These are phyloP conservation scores for Melanomma pulvis-pyrius DNA, from an alignment of 495 filamentous ascomycete species.

Conservation along the genomic window DNA sequence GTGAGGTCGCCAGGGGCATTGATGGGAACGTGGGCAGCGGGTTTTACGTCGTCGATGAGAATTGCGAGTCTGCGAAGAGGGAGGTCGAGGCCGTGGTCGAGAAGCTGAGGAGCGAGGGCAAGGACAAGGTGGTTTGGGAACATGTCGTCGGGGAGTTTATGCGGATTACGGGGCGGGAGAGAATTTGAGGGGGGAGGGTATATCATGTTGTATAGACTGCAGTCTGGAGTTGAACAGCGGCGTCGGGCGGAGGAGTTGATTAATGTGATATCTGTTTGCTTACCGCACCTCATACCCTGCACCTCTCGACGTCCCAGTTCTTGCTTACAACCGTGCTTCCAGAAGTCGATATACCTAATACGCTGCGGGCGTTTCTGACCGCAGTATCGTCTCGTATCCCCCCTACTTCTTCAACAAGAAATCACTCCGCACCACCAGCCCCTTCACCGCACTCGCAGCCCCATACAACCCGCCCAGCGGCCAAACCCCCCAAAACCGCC, in stretches of 20 bases:
- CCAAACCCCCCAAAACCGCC: slow-evolving; percentile 2
- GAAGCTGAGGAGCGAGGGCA: slow-evolving; percentile 16
- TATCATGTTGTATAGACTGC: no score
- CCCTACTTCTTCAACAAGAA: slow-evolving; percentile 25
- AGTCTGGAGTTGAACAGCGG: background rate
- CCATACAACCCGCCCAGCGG: slow-evolving; percentile 27
- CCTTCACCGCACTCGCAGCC: slow-evolving; percentile 25
- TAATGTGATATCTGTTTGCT: background rate
- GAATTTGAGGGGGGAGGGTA: slow-evolving; percentile 1
- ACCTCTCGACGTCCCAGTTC: no score
- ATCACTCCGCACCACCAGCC: slow-evolving; percentile 15
- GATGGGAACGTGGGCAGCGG: slow-evolving; percentile 26
- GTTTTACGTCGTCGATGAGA: slow-evolving; percentile 16
- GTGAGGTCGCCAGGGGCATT: slow-evolving; percentile 4
- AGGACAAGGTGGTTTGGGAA: slow-evolving; percentile 18
- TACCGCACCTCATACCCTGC: no score
- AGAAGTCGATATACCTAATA: no score
- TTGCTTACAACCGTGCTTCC: no score
- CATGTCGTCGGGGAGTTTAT: slow-evolving; percentile 14
- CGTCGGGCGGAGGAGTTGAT: background rate
- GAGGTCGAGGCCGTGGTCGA: slow-evolving; percentile 9
- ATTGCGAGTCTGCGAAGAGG: slow-evolving; percentile 11
- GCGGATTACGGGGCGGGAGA: slow-evolving; percentile 29
- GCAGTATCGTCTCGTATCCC: no score
- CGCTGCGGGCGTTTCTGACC: no score